These are phyloP conservation scores for Musa itinerans DNA, from an alignment of 176 grass and related monocot species.

Conservation along the genomic window DNA sequence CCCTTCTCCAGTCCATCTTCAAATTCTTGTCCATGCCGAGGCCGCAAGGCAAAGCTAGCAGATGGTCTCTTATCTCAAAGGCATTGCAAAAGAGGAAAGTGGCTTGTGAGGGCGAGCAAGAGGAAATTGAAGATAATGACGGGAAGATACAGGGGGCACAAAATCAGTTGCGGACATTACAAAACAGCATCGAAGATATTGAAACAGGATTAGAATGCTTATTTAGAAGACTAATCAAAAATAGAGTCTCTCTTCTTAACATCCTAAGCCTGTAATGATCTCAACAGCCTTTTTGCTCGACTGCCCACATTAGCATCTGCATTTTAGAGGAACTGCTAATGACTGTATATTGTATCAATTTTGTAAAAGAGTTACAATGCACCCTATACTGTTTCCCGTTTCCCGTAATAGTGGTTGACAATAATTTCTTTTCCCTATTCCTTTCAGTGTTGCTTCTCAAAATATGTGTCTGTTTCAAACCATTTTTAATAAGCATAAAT, in stretches of 20 bases:
- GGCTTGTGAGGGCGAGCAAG: not conserved
- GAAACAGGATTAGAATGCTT: conserved; percentile 14
- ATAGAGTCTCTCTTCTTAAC: conserved; percentile 9
- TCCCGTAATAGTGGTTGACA: too few relatives aligned
- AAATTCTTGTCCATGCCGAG: not conserved
- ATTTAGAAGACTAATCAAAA: conserved; percentile 10
- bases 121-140: not conserved
- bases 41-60: not conserved
- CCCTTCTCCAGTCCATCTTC: conserved; percentile 7
- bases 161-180: not conserved
- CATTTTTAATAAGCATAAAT: too few relatives aligned
- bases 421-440: too few relatives aligned
- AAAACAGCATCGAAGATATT: conserved; percentile 3
- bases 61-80: conserved; percentile 11
- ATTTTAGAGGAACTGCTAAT: conserved; percentile 6
- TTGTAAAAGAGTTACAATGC: not conserved
- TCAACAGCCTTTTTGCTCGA: not conserved
- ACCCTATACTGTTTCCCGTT: too few relatives aligned
- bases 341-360: not conserved
- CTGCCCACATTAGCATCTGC: not conserved
- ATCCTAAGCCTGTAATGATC: conserved; percentile 3
- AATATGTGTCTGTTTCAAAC: too few relatives aligned
- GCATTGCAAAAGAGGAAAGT: conserved; percentile 10
- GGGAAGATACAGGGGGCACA: too few relatives aligned
- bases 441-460: too few relatives aligned